These are phyloP conservation scores for Tylopilus orsonianus DNA, from an alignment of 1,284 basidiomycete species.

Conservation along the genomic window DNA sequence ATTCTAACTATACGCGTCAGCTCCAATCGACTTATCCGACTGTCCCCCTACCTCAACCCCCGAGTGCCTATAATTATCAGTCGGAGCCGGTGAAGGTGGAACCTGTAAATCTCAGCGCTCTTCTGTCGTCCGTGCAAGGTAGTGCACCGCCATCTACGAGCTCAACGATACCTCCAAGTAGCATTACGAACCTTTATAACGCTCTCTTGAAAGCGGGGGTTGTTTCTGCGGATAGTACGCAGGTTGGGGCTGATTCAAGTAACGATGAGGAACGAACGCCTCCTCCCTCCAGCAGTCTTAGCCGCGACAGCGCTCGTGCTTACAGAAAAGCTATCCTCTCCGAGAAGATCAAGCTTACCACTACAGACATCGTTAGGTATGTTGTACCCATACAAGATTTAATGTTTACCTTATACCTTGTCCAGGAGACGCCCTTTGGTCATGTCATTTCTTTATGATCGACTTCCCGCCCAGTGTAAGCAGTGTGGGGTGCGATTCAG, in stretches of 20 bases:
- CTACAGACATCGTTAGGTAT: constrained; percentile 73
- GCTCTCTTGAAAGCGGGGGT: constrained; percentile 74
- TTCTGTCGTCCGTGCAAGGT: constrained; percentile 26
- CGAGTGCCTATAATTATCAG: constrained; percentile 24
- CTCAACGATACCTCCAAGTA: constrained; percentile 35
- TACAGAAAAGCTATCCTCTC: constrained; percentile 75
- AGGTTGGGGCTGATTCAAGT: constrained; percentile 46
- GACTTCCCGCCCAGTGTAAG: constrained; percentile 83
- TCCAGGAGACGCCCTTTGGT: constrained; percentile 64
- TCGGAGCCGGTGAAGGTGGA: constrained; percentile 32
- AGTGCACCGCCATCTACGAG: constrained; percentile 28
- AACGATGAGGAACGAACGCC: constrained; percentile 42
- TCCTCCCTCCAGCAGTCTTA: constrained; percentile 38
- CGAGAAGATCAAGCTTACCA: constrained; percentile 68
- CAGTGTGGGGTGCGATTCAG: constrained; percentile 92
- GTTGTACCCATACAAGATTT: constrained; percentile 23
- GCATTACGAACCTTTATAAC: constrained; percentile 61
- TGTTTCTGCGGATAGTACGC: constrained; percentile 55
- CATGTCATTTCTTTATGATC: constrained; percentile 68
- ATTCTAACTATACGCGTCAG: constrained; percentile 26
- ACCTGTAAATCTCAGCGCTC: constrained; percentile 30
- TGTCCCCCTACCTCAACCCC: constrained; percentile 12
- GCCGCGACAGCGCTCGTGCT: constrained; percentile 54
- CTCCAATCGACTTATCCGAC: constrained; percentile 21
- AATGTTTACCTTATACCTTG: constrained; percentile 10